phyloP scores from a whole-genome alignment of 768 basidiomycete species.

The Lactarius quietus region DNA sequence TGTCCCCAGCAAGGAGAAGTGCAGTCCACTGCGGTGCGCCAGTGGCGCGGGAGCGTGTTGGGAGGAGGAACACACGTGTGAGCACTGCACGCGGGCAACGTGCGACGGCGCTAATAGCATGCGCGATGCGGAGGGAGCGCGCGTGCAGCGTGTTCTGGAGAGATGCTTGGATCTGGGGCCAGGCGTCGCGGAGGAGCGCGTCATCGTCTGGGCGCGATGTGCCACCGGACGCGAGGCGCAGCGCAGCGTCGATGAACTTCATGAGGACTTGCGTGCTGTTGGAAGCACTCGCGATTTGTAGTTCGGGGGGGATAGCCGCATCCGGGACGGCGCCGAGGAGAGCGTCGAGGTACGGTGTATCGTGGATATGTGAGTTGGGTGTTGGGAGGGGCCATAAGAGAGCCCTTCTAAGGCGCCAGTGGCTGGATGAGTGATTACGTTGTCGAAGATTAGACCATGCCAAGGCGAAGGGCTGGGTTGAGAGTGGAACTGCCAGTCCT shows the following conservation, averaged over 20 bases:
- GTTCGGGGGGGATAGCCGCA: background rate
- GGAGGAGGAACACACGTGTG: constrained; percentile 63
- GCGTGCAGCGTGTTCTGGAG: constrained; percentile 41
- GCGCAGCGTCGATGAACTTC: constrained; percentile 9
- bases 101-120: constrained; percentile 51
- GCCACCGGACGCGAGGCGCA: constrained; percentile 13
- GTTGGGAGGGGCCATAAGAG: background rate
- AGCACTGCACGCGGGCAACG: constrained; percentile 46
- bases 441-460: background rate
- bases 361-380: background rate
- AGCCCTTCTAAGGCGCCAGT: no score
- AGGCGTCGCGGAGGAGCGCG: constrained; percentile 13
- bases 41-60: constrained; percentile 60
- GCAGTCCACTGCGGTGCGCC: constrained; percentile 68
- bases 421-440: background rate
- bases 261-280: background rate
- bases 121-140: constrained; percentile 48
- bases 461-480: background rate
- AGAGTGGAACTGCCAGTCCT: background rate
- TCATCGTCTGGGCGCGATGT: constrained; percentile 9
- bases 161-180: constrained; percentile 13
- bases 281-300: constrained; percentile 2
- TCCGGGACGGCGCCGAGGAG: constrained; percentile 29
- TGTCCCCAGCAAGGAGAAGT: constrained; percentile 56
- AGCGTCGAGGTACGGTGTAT: background rate